Conservation (phyloP, 306 rosid species). For the Lathyrus tuberosus region DNA sequence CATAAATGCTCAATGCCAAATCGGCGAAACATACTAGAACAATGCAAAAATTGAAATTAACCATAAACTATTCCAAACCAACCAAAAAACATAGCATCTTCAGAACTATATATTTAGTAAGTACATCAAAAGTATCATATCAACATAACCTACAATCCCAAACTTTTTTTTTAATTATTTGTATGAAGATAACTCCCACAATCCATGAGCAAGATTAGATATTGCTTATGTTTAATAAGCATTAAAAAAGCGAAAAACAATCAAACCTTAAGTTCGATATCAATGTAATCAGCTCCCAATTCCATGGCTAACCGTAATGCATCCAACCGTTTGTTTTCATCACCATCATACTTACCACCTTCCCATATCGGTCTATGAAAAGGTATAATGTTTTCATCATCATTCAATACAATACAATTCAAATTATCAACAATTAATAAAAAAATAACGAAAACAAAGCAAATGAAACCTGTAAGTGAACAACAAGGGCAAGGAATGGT, state of each 20-base stretch:
- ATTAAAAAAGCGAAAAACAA: not conserved
- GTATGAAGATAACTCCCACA: not conserved
- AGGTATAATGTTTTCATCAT: not conserved
- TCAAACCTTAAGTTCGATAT: conserved; percentile 82
- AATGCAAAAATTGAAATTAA: not conserved
- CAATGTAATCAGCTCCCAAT: conserved; percentile 83
- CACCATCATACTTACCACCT: conserved; percentile 85
- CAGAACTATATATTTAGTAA: conserved; percentile 1
- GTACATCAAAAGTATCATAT: conserved; percentile 8
- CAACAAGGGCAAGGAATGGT: conserved; percentile 28
- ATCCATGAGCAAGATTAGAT: not conserved
- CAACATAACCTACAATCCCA: conserved; percentile 22
- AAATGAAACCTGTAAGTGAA: conserved; percentile 38
- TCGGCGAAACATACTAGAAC: not conserved
- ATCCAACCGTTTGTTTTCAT: conserved; percentile 68
- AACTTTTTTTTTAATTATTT: too few species aligned
- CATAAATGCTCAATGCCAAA: not conserved
- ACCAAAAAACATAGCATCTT: not conserved
- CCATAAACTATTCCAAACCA: not conserved
- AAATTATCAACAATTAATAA: not conserved
- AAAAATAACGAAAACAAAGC: not conserved
- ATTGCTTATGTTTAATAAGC: not conserved
- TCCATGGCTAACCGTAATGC: conserved; percentile 75
- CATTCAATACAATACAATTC: not conserved
- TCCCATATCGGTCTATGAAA: conserved; percentile 78